Evolutionary conservation across 257 asterid genomes (phyloP), one percentile per base, ranked within the genome.

Genomic region (Capsicum rhomboideum): DNA sequence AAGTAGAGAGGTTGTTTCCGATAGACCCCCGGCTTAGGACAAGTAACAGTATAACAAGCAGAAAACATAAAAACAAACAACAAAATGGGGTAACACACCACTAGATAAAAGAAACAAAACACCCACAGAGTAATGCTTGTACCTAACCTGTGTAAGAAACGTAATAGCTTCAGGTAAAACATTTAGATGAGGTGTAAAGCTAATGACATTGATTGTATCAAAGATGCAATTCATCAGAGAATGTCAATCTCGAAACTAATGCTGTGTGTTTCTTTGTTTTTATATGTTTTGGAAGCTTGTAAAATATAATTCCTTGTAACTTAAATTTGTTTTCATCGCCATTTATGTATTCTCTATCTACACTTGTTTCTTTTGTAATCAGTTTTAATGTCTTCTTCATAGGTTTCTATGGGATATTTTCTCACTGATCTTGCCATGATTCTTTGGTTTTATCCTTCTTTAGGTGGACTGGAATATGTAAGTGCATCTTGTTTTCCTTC

Each of bases 381-480:
- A 54, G 28, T 9, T 82, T 58, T 84, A 68, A 2, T 86, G 52
- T 71, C 1, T 82, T 84, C 84, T 86, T 88, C 82, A 34, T 82
- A 94, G 98, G 92, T 89, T 37, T 94, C 98, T 28, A 84, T 88
- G 49, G 98, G 98, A 80, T 94, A 94, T 88, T 94, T 94, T 89
- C 79, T 92, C 61, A 87, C 91, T 42, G 98, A 94, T 90, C 88
- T 94, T 63, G 88, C 92, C 87, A 94, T 93, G 98, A 94, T 94
- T 82, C 82, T 94, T 83, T 94, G 98, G 98, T 85, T 61, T 55
- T 94, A 92, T 88, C 97, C 97, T 87, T 87, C 94, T 63, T 86
- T 94, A 85, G 98, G 98, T 10, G 95, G 97, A 58, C 68, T 91
- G 88, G 98, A 94, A 87, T 94, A 92, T 93, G 98, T 94, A 93